These are phyloP conservation scores for Bremia lactucae DNA, from an alignment of 352 stramenopile species.

Conservation along the genomic window DNA sequence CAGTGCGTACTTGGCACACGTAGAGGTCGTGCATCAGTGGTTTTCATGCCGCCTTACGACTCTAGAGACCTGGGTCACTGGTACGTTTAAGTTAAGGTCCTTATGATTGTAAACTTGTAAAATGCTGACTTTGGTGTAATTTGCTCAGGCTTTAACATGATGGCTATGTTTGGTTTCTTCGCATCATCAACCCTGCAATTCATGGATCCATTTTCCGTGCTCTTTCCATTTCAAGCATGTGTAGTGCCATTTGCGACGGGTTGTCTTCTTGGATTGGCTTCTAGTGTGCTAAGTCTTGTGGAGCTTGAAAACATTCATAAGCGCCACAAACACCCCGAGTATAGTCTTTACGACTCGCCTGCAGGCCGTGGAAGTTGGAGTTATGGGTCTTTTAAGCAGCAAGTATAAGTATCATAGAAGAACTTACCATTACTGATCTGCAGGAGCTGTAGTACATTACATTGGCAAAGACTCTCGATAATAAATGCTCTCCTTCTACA, in stretches of 20 bases:
- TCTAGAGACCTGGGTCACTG: conserved; percentile 35
- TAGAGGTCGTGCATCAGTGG: conserved; percentile 79
- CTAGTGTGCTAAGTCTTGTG: conserved; percentile 55
- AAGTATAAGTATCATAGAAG: conserved; percentile 21
- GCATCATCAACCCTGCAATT: conserved; percentile 73
- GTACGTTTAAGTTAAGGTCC: conserved; percentile 14
- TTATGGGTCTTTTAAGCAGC: conserved; percentile 29
- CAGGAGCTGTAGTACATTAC: conserved; percentile 9
- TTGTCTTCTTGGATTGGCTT: conserved; percentile 51
- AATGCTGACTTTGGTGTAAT: conserved; percentile 10
- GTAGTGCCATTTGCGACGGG: conserved; percentile 62
- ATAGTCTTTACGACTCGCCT: conserved; percentile 46
- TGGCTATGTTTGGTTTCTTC: conserved; percentile 62
- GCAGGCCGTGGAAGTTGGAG: conserved; percentile 26
- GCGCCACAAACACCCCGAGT: conserved; percentile 73
- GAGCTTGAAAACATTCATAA: conserved; percentile 75
- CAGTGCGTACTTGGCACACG: conserved; percentile 67
- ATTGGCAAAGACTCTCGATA: too few species aligned
- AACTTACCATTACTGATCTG: conserved; percentile 6
- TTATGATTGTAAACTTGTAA: not conserved
- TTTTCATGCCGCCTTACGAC: conserved; percentile 65
- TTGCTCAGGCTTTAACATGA: conserved; percentile 43
- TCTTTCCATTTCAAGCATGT: conserved; percentile 66
- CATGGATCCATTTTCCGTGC: conserved; percentile 67
- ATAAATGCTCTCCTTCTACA: too few species aligned